These are phyloP conservation scores for Ogataea ganodermae DNA, from an alignment of 805 yeast species.

Conservation along the genomic window DNA sequence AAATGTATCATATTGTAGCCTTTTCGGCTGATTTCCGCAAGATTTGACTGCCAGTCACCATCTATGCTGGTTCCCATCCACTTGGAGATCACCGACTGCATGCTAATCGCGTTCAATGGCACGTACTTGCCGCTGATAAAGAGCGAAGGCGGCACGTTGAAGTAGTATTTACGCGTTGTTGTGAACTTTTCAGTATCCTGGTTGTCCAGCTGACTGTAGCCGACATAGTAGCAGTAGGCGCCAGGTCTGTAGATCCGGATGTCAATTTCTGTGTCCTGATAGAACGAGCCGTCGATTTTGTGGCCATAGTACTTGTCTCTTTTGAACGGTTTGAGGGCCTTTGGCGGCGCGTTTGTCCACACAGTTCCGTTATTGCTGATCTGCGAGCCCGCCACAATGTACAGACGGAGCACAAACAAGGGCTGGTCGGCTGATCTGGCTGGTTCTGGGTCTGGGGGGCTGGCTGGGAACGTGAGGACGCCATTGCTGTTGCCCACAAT, in stretches of 20 bases:
- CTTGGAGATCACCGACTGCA: conserved; percentile 86
- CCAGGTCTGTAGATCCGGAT: conserved; percentile 74
- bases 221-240: conserved; percentile 70
- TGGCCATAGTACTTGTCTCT: conserved; percentile 57
- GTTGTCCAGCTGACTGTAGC: conserved; percentile 46
- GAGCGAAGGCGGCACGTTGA: conserved; percentile 80
- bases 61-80: conserved; percentile 72
- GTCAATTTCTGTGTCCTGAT: conserved; percentile 60
- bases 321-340: conserved; percentile 44
- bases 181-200: conserved; percentile 32
- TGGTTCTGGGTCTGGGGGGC: conserved; percentile 37
- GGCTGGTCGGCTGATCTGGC: conserved; percentile 35
- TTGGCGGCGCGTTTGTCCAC: conserved; percentile 71
- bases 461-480: conserved; percentile 52
- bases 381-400: conserved; percentile 73
- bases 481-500: conserved; percentile 42
- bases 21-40: conserved; percentile 62
- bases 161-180: conserved; percentile 63
- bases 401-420: conserved; percentile 54
- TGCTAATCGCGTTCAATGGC: conserved; percentile 74
- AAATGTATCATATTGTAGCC: conserved; percentile 96
- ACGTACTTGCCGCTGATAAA: conserved; percentile 54
- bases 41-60: conserved; percentile 65
- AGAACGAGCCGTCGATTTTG: conserved; percentile 57
- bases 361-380: conserved; percentile 71